A percentile compares a stretch with the other conserved stretches of the same genome.
Conservation (phyloP, 164 flowering plant genomes). For the Kalanchoe fedtschenkoi region DNA sequence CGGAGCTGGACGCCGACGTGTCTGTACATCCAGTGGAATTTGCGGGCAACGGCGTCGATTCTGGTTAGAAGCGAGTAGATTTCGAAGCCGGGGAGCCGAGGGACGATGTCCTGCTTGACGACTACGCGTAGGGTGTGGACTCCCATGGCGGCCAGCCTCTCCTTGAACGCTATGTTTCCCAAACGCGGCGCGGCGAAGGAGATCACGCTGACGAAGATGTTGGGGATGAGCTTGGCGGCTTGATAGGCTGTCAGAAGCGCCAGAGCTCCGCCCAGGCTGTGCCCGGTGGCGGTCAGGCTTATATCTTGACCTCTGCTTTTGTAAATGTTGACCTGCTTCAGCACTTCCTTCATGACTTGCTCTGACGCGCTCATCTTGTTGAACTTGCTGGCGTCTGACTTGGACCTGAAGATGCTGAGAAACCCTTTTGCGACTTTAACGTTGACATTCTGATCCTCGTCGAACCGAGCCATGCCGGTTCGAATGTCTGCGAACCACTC, state of each 20-base stretch:
- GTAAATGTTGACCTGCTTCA: conserved; percentile 23
- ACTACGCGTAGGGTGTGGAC: conserved; percentile 37
- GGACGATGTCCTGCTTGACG: conserved; percentile 40
- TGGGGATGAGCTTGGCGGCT: conserved; percentile 24
- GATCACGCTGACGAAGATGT: conserved; percentile 31
- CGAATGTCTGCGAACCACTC: conserved; percentile 52
- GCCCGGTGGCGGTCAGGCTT: conserved; percentile 64
- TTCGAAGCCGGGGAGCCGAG: conserved; percentile 38
- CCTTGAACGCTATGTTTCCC: conserved; percentile 43
- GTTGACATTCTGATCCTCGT: conserved; percentile 8
- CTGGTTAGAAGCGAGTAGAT: conserved; percentile 25
- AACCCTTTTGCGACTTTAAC: conserved; percentile 55
- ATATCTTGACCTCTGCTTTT: conserved; percentile 33
- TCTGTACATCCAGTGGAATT: conserved; percentile 33
- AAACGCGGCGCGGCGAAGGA: conserved; percentile 64
- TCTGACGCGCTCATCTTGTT: conserved; percentile 49
- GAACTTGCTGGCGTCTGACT: conserved; percentile 30
- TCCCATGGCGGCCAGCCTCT: conserved; percentile 22
- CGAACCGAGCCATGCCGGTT: conserved; percentile 23
- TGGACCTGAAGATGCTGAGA: conserved; percentile 38
- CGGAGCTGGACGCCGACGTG: conserved; percentile 50
- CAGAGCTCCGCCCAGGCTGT: conserved; percentile 63
- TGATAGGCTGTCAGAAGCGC: conserved; percentile 50
- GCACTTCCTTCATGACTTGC: conserved; percentile 48
- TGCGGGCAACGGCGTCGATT: conserved; percentile 23